Conservation (phyloP, 805 yeast genomes). For the Candida taoyuanica region DNA sequence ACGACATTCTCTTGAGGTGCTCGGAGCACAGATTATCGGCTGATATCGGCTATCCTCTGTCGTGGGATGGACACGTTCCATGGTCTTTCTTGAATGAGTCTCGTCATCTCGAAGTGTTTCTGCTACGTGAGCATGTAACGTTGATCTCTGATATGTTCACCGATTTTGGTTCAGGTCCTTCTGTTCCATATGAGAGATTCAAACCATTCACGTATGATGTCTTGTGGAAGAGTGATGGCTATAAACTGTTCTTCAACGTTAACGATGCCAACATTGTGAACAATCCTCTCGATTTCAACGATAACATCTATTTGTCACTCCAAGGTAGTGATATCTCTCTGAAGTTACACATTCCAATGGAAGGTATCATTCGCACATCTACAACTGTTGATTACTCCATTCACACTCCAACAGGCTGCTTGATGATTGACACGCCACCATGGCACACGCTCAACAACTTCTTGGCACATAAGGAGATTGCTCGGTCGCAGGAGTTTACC, state of each 20-base stretch:
- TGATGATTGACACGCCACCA: slow-evolving; percentile 74
- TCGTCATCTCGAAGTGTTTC: slow-evolving; percentile 49
- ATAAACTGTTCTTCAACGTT: slow-evolving; percentile 66
- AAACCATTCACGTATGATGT: slow-evolving; percentile 64
- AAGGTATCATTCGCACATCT: slow-evolving; percentile 45
- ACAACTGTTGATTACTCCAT: slow-evolving; percentile 48
- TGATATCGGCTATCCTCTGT: slow-evolving; percentile 63
- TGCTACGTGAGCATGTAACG: slow-evolving; percentile 78
- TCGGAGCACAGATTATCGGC: slow-evolving; percentile 50
- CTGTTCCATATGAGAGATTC: slow-evolving; percentile 69
- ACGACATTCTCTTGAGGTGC: slow-evolving; percentile 69
- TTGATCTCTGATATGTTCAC: slow-evolving; percentile 64
- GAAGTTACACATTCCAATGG: slow-evolving; percentile 53
- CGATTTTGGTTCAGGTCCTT: slow-evolving; percentile 74
- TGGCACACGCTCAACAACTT: slow-evolving; percentile 88
- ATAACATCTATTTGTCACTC: slow-evolving; percentile 71
- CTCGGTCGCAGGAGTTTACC: slow-evolving; percentile 57
- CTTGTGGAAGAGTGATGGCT: slow-evolving; percentile 54
- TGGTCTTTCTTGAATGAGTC: slow-evolving; percentile 63
- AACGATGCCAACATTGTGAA: slow-evolving; percentile 87
- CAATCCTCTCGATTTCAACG: slow-evolving; percentile 79
- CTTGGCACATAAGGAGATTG: slow-evolving; percentile 56
- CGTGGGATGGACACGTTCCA: slow-evolving; percentile 74
- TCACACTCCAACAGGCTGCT: slow-evolving; percentile 52
- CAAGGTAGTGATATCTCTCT: slow-evolving; percentile 55